A percentile compares a stretch with the other conserved stretches of the same genome.
These are phyloP conservation scores for Cercophora samala DNA, from an alignment of 495 filamentous ascomycete genomes.

Conservation along the genomic window DNA sequence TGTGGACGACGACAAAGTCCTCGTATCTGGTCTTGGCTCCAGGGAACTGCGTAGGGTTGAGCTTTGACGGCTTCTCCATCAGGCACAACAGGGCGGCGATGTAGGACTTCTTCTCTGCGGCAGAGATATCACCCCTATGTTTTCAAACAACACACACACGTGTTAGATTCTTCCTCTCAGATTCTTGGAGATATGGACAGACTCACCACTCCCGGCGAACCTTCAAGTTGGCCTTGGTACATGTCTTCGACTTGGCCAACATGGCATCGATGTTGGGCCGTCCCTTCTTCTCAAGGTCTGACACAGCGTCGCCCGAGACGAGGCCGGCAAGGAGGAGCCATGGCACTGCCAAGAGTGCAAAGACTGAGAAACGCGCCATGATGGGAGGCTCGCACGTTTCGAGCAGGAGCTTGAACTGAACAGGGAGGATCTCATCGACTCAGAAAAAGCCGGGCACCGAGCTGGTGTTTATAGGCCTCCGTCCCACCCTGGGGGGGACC, in stretches of 20 bases:
- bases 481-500: neutral
- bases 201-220: constrained; percentile 50
- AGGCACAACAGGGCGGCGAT: constrained; percentile 65
- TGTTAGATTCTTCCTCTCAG: neutral
- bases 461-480: neutral
- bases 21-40: constrained; percentile 52
- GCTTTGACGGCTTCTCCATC: constrained; percentile 51
- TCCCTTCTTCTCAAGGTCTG: constrained; percentile 43
- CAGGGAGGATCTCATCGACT: neutral
- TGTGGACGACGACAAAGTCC: constrained; percentile 67
- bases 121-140: constrained; percentile 51
- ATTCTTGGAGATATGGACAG: neutral
- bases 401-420: constrained; percentile 7
- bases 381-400: constrained; percentile 7
- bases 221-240: constrained; percentile 46
- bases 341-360: constrained; percentile 30
- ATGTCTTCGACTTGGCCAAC: constrained; percentile 45
- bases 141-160: neutral
- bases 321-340: constrained; percentile 28
- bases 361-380: constrained; percentile 29
- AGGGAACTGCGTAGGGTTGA: constrained; percentile 34
- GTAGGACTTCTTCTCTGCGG: constrained; percentile 53
- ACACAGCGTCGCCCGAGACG: constrained; percentile 39
- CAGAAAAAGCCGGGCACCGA: neutral
- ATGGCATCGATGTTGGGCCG: constrained; percentile 36